Base-by-base conservation (phyloP, 2,329 filamentous ascomycete genomes). In the Cladosporium sp. region DNA sequence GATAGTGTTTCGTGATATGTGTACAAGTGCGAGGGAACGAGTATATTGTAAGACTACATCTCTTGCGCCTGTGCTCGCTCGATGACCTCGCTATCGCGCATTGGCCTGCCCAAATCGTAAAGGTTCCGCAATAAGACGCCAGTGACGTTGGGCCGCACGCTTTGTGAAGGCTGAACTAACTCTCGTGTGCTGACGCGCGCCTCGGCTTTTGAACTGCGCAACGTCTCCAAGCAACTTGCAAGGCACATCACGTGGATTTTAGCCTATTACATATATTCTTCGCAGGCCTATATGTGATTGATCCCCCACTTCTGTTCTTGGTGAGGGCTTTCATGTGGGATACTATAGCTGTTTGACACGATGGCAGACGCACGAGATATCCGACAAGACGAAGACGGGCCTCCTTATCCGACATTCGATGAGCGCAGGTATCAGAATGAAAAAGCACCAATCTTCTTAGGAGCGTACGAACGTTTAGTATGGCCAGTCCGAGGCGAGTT, bases 401-500 rank as follows among this genome's bases (percentile, higher is more conserved):
- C 62, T 59, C 62, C 62, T 36, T 65, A 57, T 49, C 62, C 52
- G 28, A 59, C 62, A 44, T 65, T 36, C 30, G 21, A 6, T 15
- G 62, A 65, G 62, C 62, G 51, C 62, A 59, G 44, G 32, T 41
- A 28, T 10, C 18, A 64, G 30, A 32, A 65, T 24, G 47, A 38
- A 8, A 44, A 32, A 65, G 38, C 51, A n/a, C 52, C 51, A 34
- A 28, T 18, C 5, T 38, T 47, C n/a, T 65, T 18, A 10, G 62
- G 41, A 65, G 62, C 62, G 32, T 65, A 65, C 41, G 24, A 58
- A 59, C 62, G 62, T 26, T 65, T 65, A 36, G n/a, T 65, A 65
- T 65, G 62, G 62, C 62, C 62, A 32, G 24, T 65, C 52, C 14
- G 28, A 26, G 62, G 62, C 30, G 62, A 59, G 30, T 65, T 65